Evolutionary conservation across 2,329 filamentous ascomycete genomes (phyloP), one percentile per base, ranked within the genome.

Genomic region (Neodidymelliopsis sp.): DNA sequence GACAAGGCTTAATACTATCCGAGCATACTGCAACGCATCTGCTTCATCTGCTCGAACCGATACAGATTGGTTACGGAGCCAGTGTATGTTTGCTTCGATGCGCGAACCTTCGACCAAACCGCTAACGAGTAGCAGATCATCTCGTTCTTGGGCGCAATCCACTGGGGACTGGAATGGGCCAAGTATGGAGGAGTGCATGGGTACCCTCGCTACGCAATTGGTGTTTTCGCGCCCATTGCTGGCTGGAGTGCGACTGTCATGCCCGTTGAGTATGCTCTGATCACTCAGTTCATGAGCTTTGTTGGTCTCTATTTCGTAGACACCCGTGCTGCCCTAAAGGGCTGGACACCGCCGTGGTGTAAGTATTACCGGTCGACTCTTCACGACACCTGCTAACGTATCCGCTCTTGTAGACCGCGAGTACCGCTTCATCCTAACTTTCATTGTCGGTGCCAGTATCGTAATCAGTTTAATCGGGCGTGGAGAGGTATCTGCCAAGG

Each of bases 371-470:
- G 3, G n/a, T 41, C 6, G 7, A 15, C 6, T 2, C 4, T 22
- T 33, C 29, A 27, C 7, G 3, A n/a, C 12, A 10, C 27, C 4
- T 13, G 7, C 42, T 48, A 13, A 30, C 86, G 20, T 90, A 11
- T 4, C 23, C 33, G 10, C 18, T n/a, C 16, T 10, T 5, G 82
- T 87, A 7, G 81, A 82, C 40, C 79, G 80, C 29, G 89, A 86
- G 38, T 97, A 97, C 78, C 90, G 93, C 24, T 97, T 96, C 74
- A 87, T 96, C 7, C 80, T 97, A 62, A 97, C 93, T 2, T 93
- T 92, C 71, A 82, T 97, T 53, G 92, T 96, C 20, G 92, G 93
- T 28, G 79, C 84, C 31, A 87, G 88, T 55, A 93, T 97, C 60
- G 85, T 94, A 30, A 77, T 90, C 60, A 93, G 84, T 56, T 77